Evolutionary conservation across 2,329 filamentous ascomycete species (phyloP).

Genomic region (Cladophialophora yegresii): DNA sequence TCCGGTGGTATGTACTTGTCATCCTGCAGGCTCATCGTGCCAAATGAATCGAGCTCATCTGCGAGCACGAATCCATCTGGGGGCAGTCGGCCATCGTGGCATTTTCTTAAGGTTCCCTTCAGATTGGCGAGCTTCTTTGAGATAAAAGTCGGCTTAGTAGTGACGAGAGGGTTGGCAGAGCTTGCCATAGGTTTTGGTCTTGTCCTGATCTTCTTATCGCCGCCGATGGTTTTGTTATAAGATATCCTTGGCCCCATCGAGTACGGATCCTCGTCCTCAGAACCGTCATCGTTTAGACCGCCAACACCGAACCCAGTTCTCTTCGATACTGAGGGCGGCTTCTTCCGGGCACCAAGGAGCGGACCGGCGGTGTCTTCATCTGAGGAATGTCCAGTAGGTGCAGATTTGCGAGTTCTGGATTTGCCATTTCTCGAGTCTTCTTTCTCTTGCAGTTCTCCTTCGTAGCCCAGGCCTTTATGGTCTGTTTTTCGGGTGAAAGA

Average conservation of each 20-base stretch:
- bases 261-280: constrained; percentile 93
- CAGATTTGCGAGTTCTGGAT: not conserved
- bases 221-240: constrained; percentile 79
- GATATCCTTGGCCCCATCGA: constrained; percentile 87
- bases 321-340: constrained; percentile 52
- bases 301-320: constrained; percentile 81
- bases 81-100: constrained; percentile 70
- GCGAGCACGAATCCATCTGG: constrained; percentile 60
- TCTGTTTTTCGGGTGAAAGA: constrained; percentile 50
- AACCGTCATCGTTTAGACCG: constrained; percentile 86
- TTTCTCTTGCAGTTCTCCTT: constrained; percentile 42
- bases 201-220: constrained; percentile 77
- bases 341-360: constrained; percentile 40
- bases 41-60: constrained; percentile 52
- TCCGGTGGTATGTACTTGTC: constrained; percentile 50
- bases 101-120: constrained; percentile 62
- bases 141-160: constrained; percentile 71
- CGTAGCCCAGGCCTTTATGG: constrained; percentile 51
- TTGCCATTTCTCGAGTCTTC: not conserved
- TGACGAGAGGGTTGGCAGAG: constrained; percentile 64
- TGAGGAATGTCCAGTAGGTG: not conserved
- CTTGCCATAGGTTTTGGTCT: constrained; percentile 52
- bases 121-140: constrained; percentile 61
- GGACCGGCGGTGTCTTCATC: constrained; percentile 40
- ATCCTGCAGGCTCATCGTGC: constrained; percentile 50